A percentile compares a stretch with the other conserved stretches of the same genome.
These are phyloP conservation scores for Elaeis oleifera DNA, from an alignment of 202 grass and related monocot genomes.

Conservation along the genomic window DNA sequence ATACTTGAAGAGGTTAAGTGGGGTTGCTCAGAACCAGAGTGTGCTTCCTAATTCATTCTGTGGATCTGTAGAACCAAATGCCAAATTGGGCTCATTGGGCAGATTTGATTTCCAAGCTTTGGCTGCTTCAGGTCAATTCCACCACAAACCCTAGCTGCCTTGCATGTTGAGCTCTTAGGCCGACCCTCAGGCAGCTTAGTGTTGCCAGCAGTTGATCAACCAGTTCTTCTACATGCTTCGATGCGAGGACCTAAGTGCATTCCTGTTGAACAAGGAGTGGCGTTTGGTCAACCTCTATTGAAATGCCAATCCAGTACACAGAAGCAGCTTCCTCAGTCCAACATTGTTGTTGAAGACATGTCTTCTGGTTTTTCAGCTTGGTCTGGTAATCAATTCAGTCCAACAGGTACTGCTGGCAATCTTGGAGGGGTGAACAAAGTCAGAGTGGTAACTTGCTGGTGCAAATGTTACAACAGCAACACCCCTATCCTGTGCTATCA, in stretches of 20 bases:
- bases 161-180: background rate
- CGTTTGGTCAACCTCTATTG: background rate
- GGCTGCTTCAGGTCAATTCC: constrained; percentile 4
- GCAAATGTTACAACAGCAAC: no score
- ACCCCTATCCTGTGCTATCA: no score
- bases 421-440: no score
- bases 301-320: background rate
- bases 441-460: no score
- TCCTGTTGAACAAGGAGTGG: background rate
- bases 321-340: background rate
- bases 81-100: background rate
- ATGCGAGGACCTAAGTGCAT: background rate
- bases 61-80: background rate
- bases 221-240: background rate
- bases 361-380: background rate
- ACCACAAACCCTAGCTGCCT: constrained; percentile 4
- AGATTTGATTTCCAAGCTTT: constrained; percentile 2
- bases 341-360: background rate
- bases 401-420: no score
- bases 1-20: constrained; percentile 1
- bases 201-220: no score
- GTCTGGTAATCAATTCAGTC: no score
- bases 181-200: background rate
- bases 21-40: background rate
- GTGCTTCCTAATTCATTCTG: constrained; percentile 7